These are phyloP conservation scores for Carex arenaria DNA, from an alignment of 202 grass and related monocot genomes.

Conservation along the genomic window DNA sequence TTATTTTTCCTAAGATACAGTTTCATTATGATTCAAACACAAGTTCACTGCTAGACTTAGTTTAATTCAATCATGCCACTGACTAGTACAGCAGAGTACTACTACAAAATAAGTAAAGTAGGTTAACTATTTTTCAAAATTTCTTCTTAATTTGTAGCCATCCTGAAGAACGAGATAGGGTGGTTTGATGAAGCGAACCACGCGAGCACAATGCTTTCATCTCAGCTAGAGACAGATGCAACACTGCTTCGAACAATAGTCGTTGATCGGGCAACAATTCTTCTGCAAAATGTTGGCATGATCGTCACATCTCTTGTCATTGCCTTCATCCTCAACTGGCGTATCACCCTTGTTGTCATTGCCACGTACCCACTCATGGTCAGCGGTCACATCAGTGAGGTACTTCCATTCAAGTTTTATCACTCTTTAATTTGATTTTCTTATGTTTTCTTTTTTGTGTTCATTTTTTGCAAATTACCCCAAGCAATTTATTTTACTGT, in stretches of 20 bases:
- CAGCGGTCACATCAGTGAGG: slow-evolving; percentile 99
- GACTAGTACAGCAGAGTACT: background rate
- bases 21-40: background rate
- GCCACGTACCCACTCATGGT: slow-evolving; percentile 92
- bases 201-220: slow-evolving; percentile 76
- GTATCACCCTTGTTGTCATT: slow-evolving; percentile 84
- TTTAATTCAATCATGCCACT: background rate
- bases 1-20: background rate
- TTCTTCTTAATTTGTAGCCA: slow-evolving; percentile 27
- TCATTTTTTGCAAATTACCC: background rate
- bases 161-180: slow-evolving; percentile 79
- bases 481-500: background rate
- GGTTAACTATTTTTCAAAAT: background rate
- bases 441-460: background rate
- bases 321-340: slow-evolving; percentile 96
- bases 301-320: slow-evolving; percentile 89
- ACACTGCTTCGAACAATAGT: slow-evolving; percentile 94
- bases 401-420: background rate
- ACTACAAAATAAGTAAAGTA: background rate
- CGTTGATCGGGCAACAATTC: slow-evolving; percentile 83
- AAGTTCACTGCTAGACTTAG: background rate
- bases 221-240: slow-evolving; percentile 78
- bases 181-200: slow-evolving; percentile 89
- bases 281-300: slow-evolving; percentile 94
- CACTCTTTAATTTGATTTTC: background rate